These are phyloP conservation scores for Aspergillus neoniger DNA, from an alignment of 2,329 filamentous ascomycete genomes.

Conservation along the genomic window DNA sequence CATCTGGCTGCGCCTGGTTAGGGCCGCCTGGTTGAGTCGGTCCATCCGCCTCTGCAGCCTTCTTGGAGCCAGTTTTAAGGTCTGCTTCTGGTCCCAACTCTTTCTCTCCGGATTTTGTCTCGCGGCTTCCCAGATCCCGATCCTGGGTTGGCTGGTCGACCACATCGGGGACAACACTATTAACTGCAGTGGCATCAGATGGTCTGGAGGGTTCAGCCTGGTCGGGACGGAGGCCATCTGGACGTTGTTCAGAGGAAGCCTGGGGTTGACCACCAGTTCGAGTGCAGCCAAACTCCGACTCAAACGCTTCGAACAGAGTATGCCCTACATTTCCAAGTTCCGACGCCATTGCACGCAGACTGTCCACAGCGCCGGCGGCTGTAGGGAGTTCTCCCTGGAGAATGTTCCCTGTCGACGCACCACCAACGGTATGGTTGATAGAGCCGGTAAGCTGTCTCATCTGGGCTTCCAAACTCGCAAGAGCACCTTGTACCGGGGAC, in stretches of 20 bases:
- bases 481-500: slow-evolving; percentile 36
- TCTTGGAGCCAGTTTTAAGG: background rate
- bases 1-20: background rate
- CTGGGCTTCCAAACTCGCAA: slow-evolving; percentile 40
- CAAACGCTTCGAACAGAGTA: slow-evolving; percentile 41
- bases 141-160: background rate
- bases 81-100: background rate
- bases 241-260: slow-evolving; percentile 7
- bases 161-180: background rate
- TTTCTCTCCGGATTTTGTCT: background rate
- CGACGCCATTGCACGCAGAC: slow-evolving; percentile 43
- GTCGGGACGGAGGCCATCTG: background rate
- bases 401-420: slow-evolving; percentile 39
- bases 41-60: background rate
- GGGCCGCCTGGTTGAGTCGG: background rate
- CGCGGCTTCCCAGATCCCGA: background rate
- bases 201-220: background rate
- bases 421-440: slow-evolving; percentile 40
- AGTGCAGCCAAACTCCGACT: slow-evolving; percentile 35
- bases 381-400: slow-evolving; percentile 39
- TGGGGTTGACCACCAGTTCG: slow-evolving; percentile 13
- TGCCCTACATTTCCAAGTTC: slow-evolving; percentile 44
- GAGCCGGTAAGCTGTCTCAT: slow-evolving; percentile 39
- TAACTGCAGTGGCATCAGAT: background rate
- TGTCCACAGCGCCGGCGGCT: slow-evolving; percentile 39